These are phyloP conservation scores for Pseudogymnoascus sp. DNA, from an alignment of 2,329 filamentous ascomycete species.

Conservation along the genomic window DNA sequence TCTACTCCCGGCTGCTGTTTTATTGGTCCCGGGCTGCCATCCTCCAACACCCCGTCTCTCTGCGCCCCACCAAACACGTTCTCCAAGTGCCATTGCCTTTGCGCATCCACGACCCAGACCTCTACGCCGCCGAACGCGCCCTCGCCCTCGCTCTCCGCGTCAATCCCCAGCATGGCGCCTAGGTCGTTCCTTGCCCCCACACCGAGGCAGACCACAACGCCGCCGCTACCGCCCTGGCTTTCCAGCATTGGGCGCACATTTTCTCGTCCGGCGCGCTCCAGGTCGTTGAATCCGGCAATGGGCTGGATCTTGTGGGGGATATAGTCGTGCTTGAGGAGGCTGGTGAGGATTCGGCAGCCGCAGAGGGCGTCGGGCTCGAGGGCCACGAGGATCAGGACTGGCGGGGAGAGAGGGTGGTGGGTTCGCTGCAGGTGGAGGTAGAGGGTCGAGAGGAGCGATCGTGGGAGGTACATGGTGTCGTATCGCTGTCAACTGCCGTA, in stretches of 20 bases:
- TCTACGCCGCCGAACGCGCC: conserved; percentile 73
- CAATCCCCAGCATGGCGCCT: conserved; percentile 68
- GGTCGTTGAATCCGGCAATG: conserved; percentile 83
- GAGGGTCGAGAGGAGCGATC: conserved; percentile 78
- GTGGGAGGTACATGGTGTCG: conserved; percentile 80
- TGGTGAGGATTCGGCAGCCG: conserved; percentile 86
- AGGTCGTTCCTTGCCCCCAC: conserved; percentile 89
- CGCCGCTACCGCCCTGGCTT: conserved; percentile 73
- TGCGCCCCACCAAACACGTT: conserved; percentile 78
- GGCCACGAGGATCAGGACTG: conserved; percentile 83
- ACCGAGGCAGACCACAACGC: conserved; percentile 84
- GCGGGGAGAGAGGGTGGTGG: conserved; percentile 82
- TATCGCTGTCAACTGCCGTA: neutral
- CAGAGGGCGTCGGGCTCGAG: conserved; percentile 94
- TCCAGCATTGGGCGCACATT: conserved; percentile 82
- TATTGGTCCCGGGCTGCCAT: conserved; percentile 28
- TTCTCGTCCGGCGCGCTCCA: conserved; percentile 69
- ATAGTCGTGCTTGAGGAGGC: conserved; percentile 93
- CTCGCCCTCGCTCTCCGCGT: conserved; percentile 52
- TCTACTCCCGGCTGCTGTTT: conserved; percentile 58
- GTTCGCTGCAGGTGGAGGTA: conserved; percentile 83
- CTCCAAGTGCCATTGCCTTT: conserved; percentile 86
- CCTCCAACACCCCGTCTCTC: conserved; percentile 41
- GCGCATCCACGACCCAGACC: conserved; percentile 87
- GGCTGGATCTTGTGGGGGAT: conserved; percentile 97